Percentiles rank a stretch among this genome's conserved stretches.
Evolutionary conservation across 2,329 filamentous ascomycete genomes (phyloP).

Genomic region (Boeremia lycopersici): DNA sequence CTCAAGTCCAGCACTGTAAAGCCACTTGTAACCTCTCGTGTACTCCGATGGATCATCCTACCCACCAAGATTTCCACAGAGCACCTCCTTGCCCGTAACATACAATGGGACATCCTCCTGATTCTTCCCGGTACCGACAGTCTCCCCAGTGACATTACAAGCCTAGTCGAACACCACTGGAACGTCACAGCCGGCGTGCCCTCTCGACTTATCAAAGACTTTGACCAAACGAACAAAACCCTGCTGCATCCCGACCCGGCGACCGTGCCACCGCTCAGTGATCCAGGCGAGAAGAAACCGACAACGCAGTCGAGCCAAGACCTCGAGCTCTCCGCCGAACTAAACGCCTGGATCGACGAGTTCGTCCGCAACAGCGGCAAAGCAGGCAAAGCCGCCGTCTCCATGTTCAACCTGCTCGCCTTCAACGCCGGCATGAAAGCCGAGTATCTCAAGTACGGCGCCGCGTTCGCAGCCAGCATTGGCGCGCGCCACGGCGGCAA

Average conservation of each 20-base stretch:
- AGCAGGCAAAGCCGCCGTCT: conserved; percentile 55
- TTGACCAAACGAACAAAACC: conserved; percentile 44
- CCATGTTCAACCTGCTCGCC: conserved; percentile 68
- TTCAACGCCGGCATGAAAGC: conserved; percentile 60
- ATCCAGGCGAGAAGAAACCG: conserved; percentile 19
- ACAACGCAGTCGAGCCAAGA: conserved; percentile 52
- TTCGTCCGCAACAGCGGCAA: conserved; percentile 29
- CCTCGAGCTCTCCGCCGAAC: conserved; percentile 60
- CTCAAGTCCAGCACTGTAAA: conserved; percentile 42
- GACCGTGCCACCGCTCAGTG: conserved; percentile 47
- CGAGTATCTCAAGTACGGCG: conserved; percentile 64
- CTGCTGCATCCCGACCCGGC: conserved; percentile 47
- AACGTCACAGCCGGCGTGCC: conserved; percentile 53
- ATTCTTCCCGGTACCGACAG: conserved; percentile 44
- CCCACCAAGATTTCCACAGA: conserved; percentile 51
- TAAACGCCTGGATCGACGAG: conserved; percentile 57
- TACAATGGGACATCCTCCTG: conserved; percentile 57
- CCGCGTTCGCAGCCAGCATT: conserved; percentile 57
- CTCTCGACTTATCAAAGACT: conserved; percentile 48
- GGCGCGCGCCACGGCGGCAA: conserved; percentile 61
- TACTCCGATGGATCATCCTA: conserved; percentile 58
- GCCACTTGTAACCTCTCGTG: conserved; percentile 52
- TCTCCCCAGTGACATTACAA: conserved; percentile 35
- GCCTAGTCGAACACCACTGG: conserved; percentile 42
- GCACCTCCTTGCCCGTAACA: conserved; percentile 49